A percentile compares a stretch with the other conserved stretches of the same genome.
These are phyloP conservation scores for Venturia asperata DNA, from an alignment of 2,329 filamentous ascomycete genomes.

Conservation along the genomic window DNA sequence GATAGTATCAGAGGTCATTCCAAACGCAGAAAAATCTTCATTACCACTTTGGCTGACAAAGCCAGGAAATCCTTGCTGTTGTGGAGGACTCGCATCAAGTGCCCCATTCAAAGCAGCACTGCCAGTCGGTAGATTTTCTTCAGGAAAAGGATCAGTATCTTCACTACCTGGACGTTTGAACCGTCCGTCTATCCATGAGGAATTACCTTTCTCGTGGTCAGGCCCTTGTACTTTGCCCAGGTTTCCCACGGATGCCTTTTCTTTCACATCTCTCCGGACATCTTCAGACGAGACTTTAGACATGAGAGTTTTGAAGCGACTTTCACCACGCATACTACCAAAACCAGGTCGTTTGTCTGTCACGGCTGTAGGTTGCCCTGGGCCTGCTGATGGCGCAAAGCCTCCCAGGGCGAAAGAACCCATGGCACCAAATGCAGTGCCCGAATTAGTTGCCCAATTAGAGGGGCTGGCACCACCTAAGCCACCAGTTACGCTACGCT, in stretches of 20 bases:
- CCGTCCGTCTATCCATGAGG: constrained; percentile 45
- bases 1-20: constrained; percentile 52
- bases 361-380: constrained; percentile 48
- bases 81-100: constrained; percentile 58
- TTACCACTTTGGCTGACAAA: constrained; percentile 41
- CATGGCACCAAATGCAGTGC: constrained; percentile 62
- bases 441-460: constrained; percentile 49
- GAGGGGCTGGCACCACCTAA: constrained; percentile 46
- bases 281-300: constrained; percentile 69
- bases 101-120: constrained; percentile 69
- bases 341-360: constrained; percentile 65
- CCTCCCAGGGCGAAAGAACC: constrained; percentile 72
- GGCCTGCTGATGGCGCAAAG: constrained; percentile 59
- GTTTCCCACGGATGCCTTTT: constrained; percentile 42
- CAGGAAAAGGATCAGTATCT: constrained; percentile 65
- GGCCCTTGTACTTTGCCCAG: constrained; percentile 32
- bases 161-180: constrained; percentile 46
- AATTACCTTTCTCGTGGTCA: constrained; percentile 40
- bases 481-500: constrained; percentile 50
- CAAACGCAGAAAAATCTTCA: constrained; percentile 55
- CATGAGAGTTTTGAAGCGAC: constrained; percentile 78
- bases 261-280: constrained; percentile 38
- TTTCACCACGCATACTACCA: constrained; percentile 64
- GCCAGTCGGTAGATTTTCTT: constrained; percentile 58
- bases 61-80: constrained; percentile 36